Percentiles rank a stretch among this genome's conserved stretches.
These are phyloP conservation scores for Scutellaria baicalensis DNA, from an alignment of 257 asterid genomes.

Conservation along the genomic window DNA sequence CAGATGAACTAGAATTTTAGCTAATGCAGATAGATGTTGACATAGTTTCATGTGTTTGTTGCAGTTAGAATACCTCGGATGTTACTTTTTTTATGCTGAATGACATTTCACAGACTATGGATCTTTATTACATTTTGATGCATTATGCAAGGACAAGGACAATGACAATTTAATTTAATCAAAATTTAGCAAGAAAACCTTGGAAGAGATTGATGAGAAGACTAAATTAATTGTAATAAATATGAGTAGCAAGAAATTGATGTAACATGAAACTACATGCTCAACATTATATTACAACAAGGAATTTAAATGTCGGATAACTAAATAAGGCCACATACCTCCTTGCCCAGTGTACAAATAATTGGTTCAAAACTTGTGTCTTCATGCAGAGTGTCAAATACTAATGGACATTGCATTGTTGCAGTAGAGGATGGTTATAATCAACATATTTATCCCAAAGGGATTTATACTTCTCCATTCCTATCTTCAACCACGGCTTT, in stretches of 20 bases:
- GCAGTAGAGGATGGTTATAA: conserved; percentile 49
- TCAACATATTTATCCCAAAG: conserved; percentile 58
- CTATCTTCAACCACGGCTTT: conserved; percentile 68
- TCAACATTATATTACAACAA: conserved; percentile 28
- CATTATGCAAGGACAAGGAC: too few species aligned
- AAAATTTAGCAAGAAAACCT: neutral
- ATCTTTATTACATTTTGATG: neutral
- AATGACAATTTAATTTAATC: too few species aligned
- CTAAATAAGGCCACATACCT: conserved; percentile 3
- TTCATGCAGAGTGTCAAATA: neutral
- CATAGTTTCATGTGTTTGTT: neutral
- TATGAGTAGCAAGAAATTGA: conserved; percentile 6
- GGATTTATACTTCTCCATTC: conserved; percentile 59
- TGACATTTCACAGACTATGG: neutral
- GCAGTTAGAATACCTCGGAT: neutral
- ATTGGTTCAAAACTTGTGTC: conserved; percentile 6
- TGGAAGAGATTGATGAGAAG: neutral
- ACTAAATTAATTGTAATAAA: conserved; percentile 7
- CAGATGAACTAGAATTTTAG: conserved; percentile 28
- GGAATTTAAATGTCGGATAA: neutral
- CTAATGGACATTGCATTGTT: conserved; percentile 50
- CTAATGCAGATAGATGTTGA: neutral
- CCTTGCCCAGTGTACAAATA: conserved; percentile 24
- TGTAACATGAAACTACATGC: conserved; percentile 22
- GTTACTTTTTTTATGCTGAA: neutral